Conservation (phyloP, 306 rosid species). For the Rosa chinensis region DNA sequence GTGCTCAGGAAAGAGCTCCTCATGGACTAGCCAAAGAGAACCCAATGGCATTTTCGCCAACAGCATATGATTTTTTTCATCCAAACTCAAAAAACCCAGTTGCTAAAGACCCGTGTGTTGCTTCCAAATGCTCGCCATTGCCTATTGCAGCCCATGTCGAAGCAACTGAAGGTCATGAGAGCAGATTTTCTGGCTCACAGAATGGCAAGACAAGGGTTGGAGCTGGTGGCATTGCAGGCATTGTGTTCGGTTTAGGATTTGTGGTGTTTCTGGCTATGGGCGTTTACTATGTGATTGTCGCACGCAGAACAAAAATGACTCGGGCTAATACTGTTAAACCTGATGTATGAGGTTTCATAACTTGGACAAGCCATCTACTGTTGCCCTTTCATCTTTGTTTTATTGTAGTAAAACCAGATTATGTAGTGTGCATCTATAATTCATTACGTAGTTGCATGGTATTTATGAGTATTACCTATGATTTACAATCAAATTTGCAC, state of each 20-base stretch:
- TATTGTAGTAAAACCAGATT: background rate
- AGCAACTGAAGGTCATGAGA: constrained; percentile 52
- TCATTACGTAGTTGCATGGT: constrained; percentile 13
- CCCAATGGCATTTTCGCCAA: constrained; percentile 67
- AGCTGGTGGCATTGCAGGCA: constrained; percentile 55
- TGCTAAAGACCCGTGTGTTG: constrained; percentile 47
- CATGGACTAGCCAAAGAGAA: constrained; percentile 68
- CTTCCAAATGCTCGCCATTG: constrained; percentile 67
- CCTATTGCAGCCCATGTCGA: constrained; percentile 72
- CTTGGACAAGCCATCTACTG: background rate
- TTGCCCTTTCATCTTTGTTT: background rate
- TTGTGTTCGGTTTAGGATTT: constrained; percentile 60
- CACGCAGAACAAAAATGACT: constrained; percentile 52
- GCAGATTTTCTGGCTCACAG: constrained; percentile 31
- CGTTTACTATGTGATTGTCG: constrained; percentile 49
- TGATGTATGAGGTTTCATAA: constrained; percentile 36
- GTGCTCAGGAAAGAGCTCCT: constrained; percentile 78
- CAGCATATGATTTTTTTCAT: constrained; percentile 79
- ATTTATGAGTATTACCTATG: background rate
- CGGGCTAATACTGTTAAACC: constrained; percentile 46
- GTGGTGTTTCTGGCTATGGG: constrained; percentile 62
- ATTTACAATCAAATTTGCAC: background rate
- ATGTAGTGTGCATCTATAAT: background rate
- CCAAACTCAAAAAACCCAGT: constrained; percentile 49
- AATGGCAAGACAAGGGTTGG: constrained; percentile 34